Evolutionary conservation across 1,284 basidiomycete species (phyloP), one percentile per base, ranked within the genome.

Genomic region (Malassezia obtusa): DNA sequence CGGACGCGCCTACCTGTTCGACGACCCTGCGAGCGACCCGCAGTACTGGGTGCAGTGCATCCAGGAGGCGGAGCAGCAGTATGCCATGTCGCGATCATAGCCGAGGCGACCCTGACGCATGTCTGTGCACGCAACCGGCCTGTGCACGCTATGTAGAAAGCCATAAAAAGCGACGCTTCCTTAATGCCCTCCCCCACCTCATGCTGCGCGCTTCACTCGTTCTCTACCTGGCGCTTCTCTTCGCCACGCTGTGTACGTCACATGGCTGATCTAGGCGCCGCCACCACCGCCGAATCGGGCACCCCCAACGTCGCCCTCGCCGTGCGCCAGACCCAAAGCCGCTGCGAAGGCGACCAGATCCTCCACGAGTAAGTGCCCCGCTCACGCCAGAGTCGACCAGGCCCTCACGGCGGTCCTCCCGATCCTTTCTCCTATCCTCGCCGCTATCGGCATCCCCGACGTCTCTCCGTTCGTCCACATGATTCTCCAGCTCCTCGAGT

Each of bases 11-110:
- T 67, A 61, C 17, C 21, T 61, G 11, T 71, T 67, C 39, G 67
- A 71, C 24, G 65, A 67, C 28, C 53, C 65, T 0, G 35, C 59
- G 3, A 65, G 68, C 1, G 68, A 71, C 49, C 61, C 65, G 3
- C 35, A 50, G 7, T 60, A 52, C 37, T 56, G 68, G 58, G 57
- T 68, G 8, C 43, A 54, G 15, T 52, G 51, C 40, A 71, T 71
- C 32, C 60, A 47, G 35, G 62, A 64, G 30, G 57, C 40, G 2
- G 24, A 52, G 43, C 45, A 49, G 17, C 40, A 52, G 50, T 40
- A 45, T 35, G 28, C 45, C 19, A 21, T 40, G 32, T 38, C 38
- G 6, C 39, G 30, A 38, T 49, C 33, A 7, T 22, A 49, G 14
- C 19, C 35, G 6, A 15, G 21, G n/a, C 35, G 35, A 36, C 35